phyloP scores from a whole-genome alignment of 495 filamentous ascomycete species.

The Neurospora discreta region DNA sequence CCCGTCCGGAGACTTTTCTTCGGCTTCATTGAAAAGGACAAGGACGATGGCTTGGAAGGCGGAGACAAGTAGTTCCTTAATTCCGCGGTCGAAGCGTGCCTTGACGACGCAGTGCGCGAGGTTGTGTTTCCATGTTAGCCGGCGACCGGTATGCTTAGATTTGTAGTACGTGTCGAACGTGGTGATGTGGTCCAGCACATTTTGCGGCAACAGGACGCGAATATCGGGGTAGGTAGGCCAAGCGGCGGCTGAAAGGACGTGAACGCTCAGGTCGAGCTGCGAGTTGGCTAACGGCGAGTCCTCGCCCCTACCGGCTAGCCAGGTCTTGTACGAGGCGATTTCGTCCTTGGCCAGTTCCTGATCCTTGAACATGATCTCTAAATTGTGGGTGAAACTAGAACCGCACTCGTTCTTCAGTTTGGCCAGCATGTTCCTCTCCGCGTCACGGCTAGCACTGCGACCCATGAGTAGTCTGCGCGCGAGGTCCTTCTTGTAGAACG shows the following conservation, averaged over 20 bases:
- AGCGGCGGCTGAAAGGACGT: conserved; percentile 70
- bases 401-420: conserved; percentile 91
- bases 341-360: conserved; percentile 83
- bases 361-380: conserved; percentile 99
- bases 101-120: conserved; percentile 77
- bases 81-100: conserved; percentile 63
- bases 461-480: conserved; percentile 80
- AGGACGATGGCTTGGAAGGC: conserved; percentile 88
- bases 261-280: conserved; percentile 70
- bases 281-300: conserved; percentile 32
- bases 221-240: conserved; percentile 91
- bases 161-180: conserved; percentile 76
- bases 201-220: conserved; percentile 59
- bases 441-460: conserved; percentile 84
- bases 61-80: conserved; percentile 77
- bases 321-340: conserved; percentile 60
- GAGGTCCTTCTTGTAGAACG: conserved; percentile 96
- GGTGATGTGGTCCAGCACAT: conserved; percentile 54
- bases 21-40: conserved; percentile 75
- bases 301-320: conserved; percentile 32
- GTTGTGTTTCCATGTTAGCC: conserved; percentile 84
- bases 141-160: conserved; percentile 73
- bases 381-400: conserved; percentile 83
- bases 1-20: conserved; percentile 23
- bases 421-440: conserved; percentile 87